Conservation (phyloP, 2,329 filamentous ascomycete genomes). For the Colletotrichum sojae region DNA sequence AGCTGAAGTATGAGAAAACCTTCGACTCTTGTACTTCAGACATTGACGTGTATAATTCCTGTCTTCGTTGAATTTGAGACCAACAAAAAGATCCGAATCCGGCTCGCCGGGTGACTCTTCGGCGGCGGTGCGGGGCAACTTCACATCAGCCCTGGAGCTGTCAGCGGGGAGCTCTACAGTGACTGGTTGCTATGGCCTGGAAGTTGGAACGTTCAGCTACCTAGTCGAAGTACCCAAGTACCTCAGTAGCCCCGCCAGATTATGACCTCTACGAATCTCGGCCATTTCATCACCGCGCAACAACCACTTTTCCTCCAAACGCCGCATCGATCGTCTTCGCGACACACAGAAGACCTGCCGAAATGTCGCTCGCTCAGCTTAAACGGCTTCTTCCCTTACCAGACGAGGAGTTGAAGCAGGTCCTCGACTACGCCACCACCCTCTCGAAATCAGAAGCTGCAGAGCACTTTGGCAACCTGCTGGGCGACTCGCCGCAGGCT, state of each 20-base stretch:
- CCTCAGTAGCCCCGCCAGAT: constrained; percentile 1
- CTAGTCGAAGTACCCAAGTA: too few relatives aligned
- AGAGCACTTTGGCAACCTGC: constrained; percentile 87
- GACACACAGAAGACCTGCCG: not conserved
- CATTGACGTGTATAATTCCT: too few relatives aligned
- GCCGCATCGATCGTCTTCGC: not conserved
- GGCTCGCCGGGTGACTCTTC: constrained; percentile 27
- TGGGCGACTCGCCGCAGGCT: constrained; percentile 85
- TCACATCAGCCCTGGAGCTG: not conserved
- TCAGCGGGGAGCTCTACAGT: constrained; percentile 15
- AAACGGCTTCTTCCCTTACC: constrained; percentile 87
- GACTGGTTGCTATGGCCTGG: constrained; percentile 7
- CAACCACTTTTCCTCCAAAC: not conserved
- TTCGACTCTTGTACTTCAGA: not conserved
- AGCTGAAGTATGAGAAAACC: too few relatives aligned
- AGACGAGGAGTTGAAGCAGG: constrained; percentile 85
- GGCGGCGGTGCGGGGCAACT: constrained; percentile 15
- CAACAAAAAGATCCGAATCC: not conserved
- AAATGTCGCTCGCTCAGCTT: constrained; percentile 76
- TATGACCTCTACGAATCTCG: not conserved
- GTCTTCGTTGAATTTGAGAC: too few relatives aligned
- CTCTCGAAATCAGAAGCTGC: constrained; percentile 84
- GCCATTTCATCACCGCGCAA: constrained; percentile 28
- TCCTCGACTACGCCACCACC: constrained; percentile 84
- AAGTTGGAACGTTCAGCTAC: not conserved